These are phyloP conservation scores for Amphirosellinia nigrospora DNA, from an alignment of 495 filamentous ascomycete genomes.

Conservation along the genomic window DNA sequence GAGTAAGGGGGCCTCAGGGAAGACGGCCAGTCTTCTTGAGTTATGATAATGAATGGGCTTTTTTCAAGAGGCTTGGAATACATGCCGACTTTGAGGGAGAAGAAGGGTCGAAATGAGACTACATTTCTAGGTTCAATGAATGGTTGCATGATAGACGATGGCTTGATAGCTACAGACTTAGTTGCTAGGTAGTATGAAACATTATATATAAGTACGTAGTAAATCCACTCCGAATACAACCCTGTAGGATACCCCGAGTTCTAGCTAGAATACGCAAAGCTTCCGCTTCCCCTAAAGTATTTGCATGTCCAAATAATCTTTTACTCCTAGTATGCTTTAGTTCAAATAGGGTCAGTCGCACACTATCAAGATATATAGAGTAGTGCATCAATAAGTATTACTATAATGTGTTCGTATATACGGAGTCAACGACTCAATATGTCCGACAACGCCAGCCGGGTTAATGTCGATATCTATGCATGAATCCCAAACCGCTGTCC, in stretches of 20 bases:
- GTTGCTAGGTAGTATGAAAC: neutral
- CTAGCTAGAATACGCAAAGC: neutral
- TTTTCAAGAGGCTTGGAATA: neutral
- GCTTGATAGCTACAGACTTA: neutral
- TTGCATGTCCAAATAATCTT: neutral
- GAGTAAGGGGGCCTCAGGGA: conserved; percentile 25
- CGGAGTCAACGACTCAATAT: too few relatives aligned
- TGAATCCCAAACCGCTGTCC: neutral
- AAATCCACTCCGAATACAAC: too few relatives aligned
- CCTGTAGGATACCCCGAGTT: too few relatives aligned
- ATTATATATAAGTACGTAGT: neutral
- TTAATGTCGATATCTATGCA: neutral
- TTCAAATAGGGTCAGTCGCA: too few relatives aligned
- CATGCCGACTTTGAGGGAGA: neutral
- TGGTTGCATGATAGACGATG: neutral
- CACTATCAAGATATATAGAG: too few relatives aligned
- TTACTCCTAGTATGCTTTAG: neutral
- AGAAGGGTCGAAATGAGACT: neutral
- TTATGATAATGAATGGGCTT: neutral
- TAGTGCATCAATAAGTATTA: too few relatives aligned
- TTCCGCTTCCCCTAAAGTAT: neutral
- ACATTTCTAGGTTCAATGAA: neutral
- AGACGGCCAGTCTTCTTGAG: neutral
- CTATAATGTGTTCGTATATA: too few relatives aligned
- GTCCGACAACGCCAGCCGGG: neutral